Conservation (phyloP, 2,329 filamentous ascomycete genomes). For the Furcasterigmium furcatum region DNA sequence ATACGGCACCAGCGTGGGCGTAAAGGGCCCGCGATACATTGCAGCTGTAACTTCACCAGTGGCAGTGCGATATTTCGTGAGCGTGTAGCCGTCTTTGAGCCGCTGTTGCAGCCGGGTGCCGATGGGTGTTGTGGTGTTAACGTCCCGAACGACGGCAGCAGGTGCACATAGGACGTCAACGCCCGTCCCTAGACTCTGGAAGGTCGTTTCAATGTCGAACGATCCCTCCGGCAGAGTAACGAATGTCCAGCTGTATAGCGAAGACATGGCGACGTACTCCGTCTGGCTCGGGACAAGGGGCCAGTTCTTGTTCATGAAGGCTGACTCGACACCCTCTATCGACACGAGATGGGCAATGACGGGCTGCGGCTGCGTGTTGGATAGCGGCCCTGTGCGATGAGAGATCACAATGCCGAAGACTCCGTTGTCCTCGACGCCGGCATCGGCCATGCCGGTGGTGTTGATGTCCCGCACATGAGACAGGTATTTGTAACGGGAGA, state of each 20-base stretch:
- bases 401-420: conserved; percentile 30
- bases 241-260: conserved; percentile 37
- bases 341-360: conserved; percentile 32
- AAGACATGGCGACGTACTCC: conserved; percentile 21
- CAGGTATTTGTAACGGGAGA: conserved; percentile 23
- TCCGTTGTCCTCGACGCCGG: conserved; percentile 26
- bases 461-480: conserved; percentile 38
- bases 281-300: not conserved
- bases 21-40: conserved; percentile 32
- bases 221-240: conserved; percentile 25
- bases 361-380: conserved; percentile 17
- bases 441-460: conserved; percentile 29
- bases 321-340: conserved; percentile 28
- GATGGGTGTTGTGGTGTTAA: not conserved
- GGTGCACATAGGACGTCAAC: not conserved
- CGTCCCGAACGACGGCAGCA: not conserved
- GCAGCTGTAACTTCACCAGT: conserved; percentile 37
- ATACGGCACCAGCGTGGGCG: conserved; percentile 19
- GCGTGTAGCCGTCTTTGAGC: conserved; percentile 33
- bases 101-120: conserved; percentile 5
- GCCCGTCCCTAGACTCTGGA: conserved; percentile 17
- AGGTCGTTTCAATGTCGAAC: conserved; percentile 28
- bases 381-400: conserved; percentile 25
- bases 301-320: not conserved
- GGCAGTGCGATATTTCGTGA: conserved; percentile 25